Percentiles rank a stretch among this genome's conserved stretches.
Conservation (phyloP, 2,329 filamentous ascomycete species). For the Aureobasidium sp. region DNA sequence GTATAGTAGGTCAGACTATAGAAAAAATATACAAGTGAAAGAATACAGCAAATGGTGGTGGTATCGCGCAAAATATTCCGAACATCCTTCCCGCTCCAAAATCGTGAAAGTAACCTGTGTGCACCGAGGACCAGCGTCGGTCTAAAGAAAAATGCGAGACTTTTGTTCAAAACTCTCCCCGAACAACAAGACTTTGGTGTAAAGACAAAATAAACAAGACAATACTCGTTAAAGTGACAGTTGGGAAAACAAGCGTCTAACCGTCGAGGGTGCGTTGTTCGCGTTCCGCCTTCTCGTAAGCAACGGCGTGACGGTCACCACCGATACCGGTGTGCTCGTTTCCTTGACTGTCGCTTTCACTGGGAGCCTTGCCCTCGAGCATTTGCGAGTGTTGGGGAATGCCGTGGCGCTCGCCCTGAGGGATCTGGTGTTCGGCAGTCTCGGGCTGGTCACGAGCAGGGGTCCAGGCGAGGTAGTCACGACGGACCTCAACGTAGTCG, state of each 20-base stretch:
- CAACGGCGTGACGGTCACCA: slow-evolving; percentile 45
- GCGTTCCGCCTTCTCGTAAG: slow-evolving; percentile 36
- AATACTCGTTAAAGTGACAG: not conserved
- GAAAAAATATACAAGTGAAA: not conserved
- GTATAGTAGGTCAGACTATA: not conserved
- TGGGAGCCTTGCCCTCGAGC: slow-evolving; percentile 48
- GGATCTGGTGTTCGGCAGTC: slow-evolving; percentile 50
- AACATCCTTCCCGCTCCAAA: not conserved
- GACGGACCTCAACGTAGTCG: slow-evolving; percentile 81
- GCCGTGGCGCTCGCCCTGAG: slow-evolving; percentile 61
- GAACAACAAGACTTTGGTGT: not conserved
- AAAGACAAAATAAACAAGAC: not conserved
- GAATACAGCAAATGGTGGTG: not conserved
- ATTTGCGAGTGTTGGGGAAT: slow-evolving; percentile 62
- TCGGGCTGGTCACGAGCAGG: slow-evolving; percentile 61
- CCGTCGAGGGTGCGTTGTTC: slow-evolving; percentile 11
- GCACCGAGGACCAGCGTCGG: slow-evolving; percentile 12
- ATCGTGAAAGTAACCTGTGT: not conserved
- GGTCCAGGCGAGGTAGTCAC: slow-evolving; percentile 83
- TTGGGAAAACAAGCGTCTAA: not conserved
- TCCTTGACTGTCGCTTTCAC: slow-evolving; percentile 33
- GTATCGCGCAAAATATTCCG: slow-evolving; percentile 6
- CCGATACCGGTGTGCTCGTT: slow-evolving; percentile 40
- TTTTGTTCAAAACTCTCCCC: not conserved
- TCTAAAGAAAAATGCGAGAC: not conserved